Evolutionary conservation across 2,329 filamentous ascomycete species (phyloP).

Genomic region (Allantophomopsis cytisporea): DNA sequence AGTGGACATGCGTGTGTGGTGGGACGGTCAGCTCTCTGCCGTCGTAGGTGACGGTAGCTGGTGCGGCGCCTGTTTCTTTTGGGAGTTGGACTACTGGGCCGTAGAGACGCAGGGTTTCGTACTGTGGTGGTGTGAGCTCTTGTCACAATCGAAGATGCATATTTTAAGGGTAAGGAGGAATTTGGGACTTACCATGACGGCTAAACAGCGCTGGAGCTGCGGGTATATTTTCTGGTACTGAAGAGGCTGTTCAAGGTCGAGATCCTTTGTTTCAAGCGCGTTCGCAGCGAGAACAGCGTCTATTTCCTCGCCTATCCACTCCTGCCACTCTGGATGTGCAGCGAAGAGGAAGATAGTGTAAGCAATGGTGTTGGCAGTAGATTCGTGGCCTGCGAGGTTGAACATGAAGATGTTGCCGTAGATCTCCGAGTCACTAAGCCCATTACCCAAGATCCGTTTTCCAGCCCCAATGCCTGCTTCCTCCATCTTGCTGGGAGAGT

Average conservation of each 20-base stretch:
- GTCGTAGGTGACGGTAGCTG: slow-evolving; percentile 5
- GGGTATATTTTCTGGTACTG: slow-evolving; percentile 24
- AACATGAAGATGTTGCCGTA: slow-evolving; percentile 29
- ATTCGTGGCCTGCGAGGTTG: slow-evolving; percentile 31
- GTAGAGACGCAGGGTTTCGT: slow-evolving; percentile 36
- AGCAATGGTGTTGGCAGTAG: slow-evolving; percentile 32
- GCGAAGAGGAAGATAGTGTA: slow-evolving; percentile 33
- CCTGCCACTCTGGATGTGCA: slow-evolving; percentile 31
- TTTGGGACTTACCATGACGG: slow-evolving; percentile 20
- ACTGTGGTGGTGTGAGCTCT: slow-evolving; percentile 3
- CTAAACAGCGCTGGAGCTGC: slow-evolving; percentile 24
- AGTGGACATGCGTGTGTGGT: slow-evolving; percentile 23
- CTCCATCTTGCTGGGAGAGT: neutral
- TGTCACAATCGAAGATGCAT: neutral
- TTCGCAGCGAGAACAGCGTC: slow-evolving; percentile 13
- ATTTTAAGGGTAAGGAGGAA: neutral
- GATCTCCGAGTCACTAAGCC: neutral
- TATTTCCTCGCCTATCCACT: slow-evolving; percentile 36
- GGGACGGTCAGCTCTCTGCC: slow-evolving; percentile 6
- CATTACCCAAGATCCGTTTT: too few relatives aligned
- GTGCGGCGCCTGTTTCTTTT: slow-evolving; percentile 22
- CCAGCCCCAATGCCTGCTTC: neutral
- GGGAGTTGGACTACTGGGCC: slow-evolving; percentile 39
- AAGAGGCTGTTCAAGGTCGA: slow-evolving; percentile 12
- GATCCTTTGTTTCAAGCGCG: neutral